These are phyloP conservation scores for Colletotrichum sansevieriae DNA, from an alignment of 2,329 filamentous ascomycete genomes.

Conservation along the genomic window DNA sequence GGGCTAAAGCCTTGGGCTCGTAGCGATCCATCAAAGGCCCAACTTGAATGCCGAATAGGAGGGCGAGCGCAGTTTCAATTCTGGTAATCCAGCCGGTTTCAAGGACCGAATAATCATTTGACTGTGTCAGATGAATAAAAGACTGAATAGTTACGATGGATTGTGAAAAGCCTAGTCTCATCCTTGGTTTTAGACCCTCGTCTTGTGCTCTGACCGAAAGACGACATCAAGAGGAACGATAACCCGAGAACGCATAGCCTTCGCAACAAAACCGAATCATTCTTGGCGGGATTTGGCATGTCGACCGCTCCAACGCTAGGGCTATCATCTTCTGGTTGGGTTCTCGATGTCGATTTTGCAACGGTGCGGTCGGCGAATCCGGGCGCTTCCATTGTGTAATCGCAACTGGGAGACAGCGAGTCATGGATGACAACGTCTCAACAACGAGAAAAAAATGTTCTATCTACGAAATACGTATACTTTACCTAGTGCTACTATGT, in stretches of 20 bases:
- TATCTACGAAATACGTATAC: rapidly evolving
- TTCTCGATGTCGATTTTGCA: neutral
- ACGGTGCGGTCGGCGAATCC: too few relatives aligned
- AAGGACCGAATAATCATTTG: constrained; percentile 54
- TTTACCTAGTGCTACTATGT: neutral
- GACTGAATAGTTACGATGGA: constrained; percentile 61
- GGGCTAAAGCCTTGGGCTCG: constrained; percentile 55
- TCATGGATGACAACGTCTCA: too few relatives aligned
- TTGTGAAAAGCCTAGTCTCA: constrained; percentile 57
- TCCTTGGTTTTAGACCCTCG: neutral
- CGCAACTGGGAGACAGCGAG: too few relatives aligned
- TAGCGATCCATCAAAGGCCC: constrained; percentile 62
- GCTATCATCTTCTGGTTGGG: neutral
- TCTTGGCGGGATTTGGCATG: neutral
- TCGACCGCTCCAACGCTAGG: neutral
- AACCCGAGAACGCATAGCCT: constrained; percentile 2
- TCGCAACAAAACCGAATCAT: constrained; percentile 1
- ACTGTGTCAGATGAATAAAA: constrained; percentile 59
- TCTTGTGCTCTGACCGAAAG: constrained; percentile 1
- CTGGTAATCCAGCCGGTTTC: constrained; percentile 64
- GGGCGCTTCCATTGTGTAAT: neutral
- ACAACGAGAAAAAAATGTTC: neutral
- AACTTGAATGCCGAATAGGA: constrained; percentile 60
- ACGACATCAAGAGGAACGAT: constrained; percentile 11
- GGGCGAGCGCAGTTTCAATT: constrained; percentile 57